phyloP scores from a whole-genome alignment of 2,329 filamentous ascomycete species.

The Alternaria rosae region DNA sequence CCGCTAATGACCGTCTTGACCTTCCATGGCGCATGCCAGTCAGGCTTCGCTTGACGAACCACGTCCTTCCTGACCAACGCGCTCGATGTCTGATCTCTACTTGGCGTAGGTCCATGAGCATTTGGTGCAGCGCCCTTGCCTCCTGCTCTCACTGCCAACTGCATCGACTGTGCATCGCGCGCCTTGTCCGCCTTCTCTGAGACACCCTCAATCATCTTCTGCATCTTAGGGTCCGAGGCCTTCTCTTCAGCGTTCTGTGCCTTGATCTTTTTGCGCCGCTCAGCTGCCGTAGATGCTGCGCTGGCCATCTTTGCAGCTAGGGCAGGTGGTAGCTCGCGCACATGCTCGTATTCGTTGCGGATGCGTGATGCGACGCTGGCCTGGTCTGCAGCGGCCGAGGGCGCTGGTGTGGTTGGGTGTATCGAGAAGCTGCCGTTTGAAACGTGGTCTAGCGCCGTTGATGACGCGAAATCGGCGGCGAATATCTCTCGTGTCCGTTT shows the following conservation, averaged over 20 bases:
- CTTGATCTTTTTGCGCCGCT: conserved; percentile 70
- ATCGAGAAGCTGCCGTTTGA: conserved; percentile 50
- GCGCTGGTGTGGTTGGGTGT: conserved; percentile 55
- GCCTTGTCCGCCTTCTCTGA: conserved; percentile 57
- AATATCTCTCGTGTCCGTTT: conserved; percentile 64
- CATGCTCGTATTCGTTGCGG: conserved; percentile 77
- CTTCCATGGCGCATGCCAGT: conserved; percentile 99
- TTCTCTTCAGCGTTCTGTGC: conserved; percentile 56
- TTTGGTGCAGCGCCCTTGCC: conserved; percentile 60
- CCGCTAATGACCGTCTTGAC: conserved; percentile 96
- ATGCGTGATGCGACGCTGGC: conserved; percentile 65
- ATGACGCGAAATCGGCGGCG: conserved; percentile 59
- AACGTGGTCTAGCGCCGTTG: conserved; percentile 52
- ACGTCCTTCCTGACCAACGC: conserved; percentile 70
- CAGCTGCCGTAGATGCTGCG: conserved; percentile 63
- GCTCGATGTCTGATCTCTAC: conserved; percentile 59
- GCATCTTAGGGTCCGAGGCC: conserved; percentile 63
- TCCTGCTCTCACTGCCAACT: conserved; percentile 62
- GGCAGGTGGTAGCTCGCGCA: conserved; percentile 77
- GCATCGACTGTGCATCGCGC: conserved; percentile 60
- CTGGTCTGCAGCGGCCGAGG: conserved; percentile 54
- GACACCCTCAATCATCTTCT: conserved; percentile 72
- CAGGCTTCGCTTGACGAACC: conserved; percentile 75
- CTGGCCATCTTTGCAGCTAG: conserved; percentile 81
- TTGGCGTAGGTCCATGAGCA: conserved; percentile 62